Evolutionary conservation across 352 stramenopile species (phyloP), one percentile per base, ranked within the genome.

Genomic region (Phytopythium cucurbitacearum): DNA sequence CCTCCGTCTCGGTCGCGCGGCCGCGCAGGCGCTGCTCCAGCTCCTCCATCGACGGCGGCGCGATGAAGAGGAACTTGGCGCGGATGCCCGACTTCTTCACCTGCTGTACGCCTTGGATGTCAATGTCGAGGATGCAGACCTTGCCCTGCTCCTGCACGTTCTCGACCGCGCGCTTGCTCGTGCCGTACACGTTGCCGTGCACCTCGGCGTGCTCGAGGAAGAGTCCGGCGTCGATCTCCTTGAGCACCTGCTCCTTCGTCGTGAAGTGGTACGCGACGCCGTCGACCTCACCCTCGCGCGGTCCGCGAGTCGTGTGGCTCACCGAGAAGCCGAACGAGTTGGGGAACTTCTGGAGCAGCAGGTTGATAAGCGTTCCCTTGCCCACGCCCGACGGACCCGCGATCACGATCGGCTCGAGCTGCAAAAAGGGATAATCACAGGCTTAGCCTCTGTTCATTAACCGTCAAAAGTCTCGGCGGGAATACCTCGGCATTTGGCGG

Each of bases 121-220:
- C 97, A 56, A 99, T 99, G 74, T 99, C 97, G 37, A 99, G 61
- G 51, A 99, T 96, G 72, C 97, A 99, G 57, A 99, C 96, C 76
- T 98, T 98, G 44, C 89, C 85, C 62, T 94, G 67, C 35, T 89
- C 74, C 62, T 95, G 83, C 39, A 99, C 96, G 56, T 85, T 79
- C 69, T 95, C 66, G 28, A 99, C 94, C 15, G 92, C 80, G 41
- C 72, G 73, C 57, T 97, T 94, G 69, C 89, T 97, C 48, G 96
- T 99, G 64, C 96, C 96, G 67, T 99, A 99, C 56, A 98, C 91
- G 67, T 99, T 99, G 55, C 91, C 94, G 70, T 99, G 96, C 35
- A 99, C 97, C 54, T 98, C 62, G 3, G 96, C 97, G 66, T 98
- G 92, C 67, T 99, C 97, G 40, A 99, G 66, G 73, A 99, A 99